Evolutionary conservation across 2,329 filamentous ascomycete species (phyloP).

Genomic region (Chrysosporium queenslandicum): DNA sequence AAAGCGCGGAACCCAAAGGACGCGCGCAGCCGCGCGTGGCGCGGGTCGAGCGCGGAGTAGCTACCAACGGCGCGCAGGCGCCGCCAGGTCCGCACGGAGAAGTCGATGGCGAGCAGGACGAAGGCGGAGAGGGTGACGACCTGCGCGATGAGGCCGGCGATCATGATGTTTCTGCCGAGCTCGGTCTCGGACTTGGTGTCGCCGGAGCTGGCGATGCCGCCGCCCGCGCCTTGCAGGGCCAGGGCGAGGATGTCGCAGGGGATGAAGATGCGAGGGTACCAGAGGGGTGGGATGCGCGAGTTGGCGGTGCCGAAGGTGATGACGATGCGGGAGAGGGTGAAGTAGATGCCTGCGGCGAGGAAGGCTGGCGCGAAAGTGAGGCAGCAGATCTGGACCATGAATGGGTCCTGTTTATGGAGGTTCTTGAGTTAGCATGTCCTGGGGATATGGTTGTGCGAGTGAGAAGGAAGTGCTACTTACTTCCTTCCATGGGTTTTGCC

Average conservation of each 20-base stretch:
- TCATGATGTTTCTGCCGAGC: slow-evolving; percentile 51
- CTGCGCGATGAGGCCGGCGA: slow-evolving; percentile 55
- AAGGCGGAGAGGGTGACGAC: slow-evolving; percentile 50
- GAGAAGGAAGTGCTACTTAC: slow-evolving; percentile 1
- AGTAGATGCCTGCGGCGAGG: slow-evolving; percentile 53
- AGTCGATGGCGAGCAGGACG: slow-evolving; percentile 43
- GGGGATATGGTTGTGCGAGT: background rate
- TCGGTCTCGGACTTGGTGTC: slow-evolving; percentile 28
- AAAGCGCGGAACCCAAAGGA: slow-evolving; percentile 30
- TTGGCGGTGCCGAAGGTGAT: slow-evolving; percentile 27
- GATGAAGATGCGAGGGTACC: slow-evolving; percentile 44
- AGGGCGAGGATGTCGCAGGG: slow-evolving; percentile 54
- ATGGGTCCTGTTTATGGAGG: background rate
- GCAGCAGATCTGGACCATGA: slow-evolving; percentile 37
- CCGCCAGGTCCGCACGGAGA: slow-evolving; percentile 26
- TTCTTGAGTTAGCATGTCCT: background rate
- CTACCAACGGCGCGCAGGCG: slow-evolving; percentile 13
- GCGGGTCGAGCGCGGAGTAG: slow-evolving; percentile 9
- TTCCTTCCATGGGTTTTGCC: slow-evolving; percentile 38
- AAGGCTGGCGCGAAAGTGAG: slow-evolving; percentile 58
- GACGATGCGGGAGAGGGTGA: slow-evolving; percentile 44
- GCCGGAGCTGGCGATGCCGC: slow-evolving; percentile 44
- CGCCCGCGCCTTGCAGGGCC: slow-evolving; percentile 51
- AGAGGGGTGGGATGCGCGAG: slow-evolving; percentile 26
- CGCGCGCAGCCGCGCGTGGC: slow-evolving; percentile 18